These are phyloP conservation scores for Citrus australasica DNA, from an alignment of 345 rosid genomes.

Conservation along the genomic window DNA sequence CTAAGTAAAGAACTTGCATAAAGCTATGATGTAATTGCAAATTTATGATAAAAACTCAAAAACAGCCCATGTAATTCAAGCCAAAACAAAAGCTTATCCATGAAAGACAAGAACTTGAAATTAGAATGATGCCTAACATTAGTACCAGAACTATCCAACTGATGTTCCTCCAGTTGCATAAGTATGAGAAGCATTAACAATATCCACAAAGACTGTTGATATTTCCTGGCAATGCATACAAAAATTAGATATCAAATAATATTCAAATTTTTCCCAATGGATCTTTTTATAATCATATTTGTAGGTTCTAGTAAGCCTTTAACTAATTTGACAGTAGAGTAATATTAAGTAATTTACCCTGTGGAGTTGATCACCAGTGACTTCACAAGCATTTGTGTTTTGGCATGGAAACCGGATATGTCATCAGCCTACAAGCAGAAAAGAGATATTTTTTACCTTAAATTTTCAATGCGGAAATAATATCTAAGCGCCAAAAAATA, in stretches of 20 bases:
- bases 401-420: conserved; percentile 43
- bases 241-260: neutral
- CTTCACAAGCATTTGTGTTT: conserved; percentile 44
- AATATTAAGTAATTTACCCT: conserved; percentile 23
- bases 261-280: neutral
- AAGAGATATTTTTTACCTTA: neutral
- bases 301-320: too few relatives aligned
- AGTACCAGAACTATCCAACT: conserved; percentile 66
- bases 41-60: neutral
- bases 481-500: neutral
- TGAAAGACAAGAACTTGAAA: neutral
- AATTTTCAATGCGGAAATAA: neutral
- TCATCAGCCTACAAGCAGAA: conserved; percentile 37
- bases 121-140: neutral
- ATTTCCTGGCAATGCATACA: conserved; percentile 30
- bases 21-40: neutral
- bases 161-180: conserved; percentile 93
- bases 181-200: conserved; percentile 77
- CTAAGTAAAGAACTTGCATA: neutral
- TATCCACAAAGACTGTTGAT: conserved; percentile 66
- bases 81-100: neutral
- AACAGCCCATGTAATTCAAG: neutral
- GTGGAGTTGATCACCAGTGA: conserved; percentile 47
- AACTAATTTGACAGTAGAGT: too few relatives aligned
- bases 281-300: too few relatives aligned